A percentile compares a stretch with the other conserved stretches of the same genome.
These are phyloP conservation scores for Catenaria anguillulae DNA, from an alignment of 371 early-diverging fungal genomes.

Conservation along the genomic window DNA sequence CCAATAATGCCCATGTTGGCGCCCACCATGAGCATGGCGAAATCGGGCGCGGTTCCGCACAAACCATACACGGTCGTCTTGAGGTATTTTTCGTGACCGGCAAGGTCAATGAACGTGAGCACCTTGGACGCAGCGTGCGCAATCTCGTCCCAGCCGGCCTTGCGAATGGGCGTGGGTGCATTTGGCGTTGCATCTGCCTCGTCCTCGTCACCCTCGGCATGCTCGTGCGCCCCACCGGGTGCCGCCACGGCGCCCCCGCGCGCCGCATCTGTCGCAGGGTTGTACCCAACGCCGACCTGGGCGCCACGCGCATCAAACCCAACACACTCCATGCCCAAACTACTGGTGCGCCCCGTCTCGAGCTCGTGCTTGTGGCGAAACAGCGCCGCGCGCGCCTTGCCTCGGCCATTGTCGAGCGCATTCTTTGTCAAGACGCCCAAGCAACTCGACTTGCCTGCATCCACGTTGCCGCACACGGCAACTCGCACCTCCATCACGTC, in stretches of 20 bases:
- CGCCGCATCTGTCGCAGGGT: not conserved
- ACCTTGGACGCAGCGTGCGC: slow-evolving; percentile 60
- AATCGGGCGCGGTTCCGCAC: slow-evolving; percentile 79
- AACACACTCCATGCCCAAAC: slow-evolving; percentile 79
- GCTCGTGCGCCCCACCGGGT: not conserved
- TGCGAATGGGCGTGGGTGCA: no score
- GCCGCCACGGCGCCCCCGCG: not conserved
- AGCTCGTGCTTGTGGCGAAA: slow-evolving; percentile 87
- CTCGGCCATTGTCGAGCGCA: slow-evolving; percentile 80
- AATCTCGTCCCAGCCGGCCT: slow-evolving; percentile 67
- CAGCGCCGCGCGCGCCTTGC: slow-evolving; percentile 72
- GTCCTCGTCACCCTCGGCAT: not conserved
- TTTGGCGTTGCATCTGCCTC: no score
- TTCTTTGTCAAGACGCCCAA: slow-evolving; percentile 82
- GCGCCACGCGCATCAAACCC: slow-evolving; percentile 51
- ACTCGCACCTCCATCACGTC: slow-evolving; percentile 70
- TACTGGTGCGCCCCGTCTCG: slow-evolving; percentile 78
- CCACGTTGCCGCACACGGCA: slow-evolving; percentile 81
- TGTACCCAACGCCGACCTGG: slow-evolving; percentile 6
- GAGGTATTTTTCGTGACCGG: slow-evolving; percentile 85
- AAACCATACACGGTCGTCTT: slow-evolving; percentile 88
- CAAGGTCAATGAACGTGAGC: slow-evolving; percentile 71
- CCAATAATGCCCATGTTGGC: slow-evolving; percentile 83
- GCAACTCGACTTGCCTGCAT: slow-evolving; percentile 53
- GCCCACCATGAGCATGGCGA: slow-evolving; percentile 80